Evolutionary conservation across 257 asterid species (phyloP).

Genomic region (Lantana camara): DNA sequence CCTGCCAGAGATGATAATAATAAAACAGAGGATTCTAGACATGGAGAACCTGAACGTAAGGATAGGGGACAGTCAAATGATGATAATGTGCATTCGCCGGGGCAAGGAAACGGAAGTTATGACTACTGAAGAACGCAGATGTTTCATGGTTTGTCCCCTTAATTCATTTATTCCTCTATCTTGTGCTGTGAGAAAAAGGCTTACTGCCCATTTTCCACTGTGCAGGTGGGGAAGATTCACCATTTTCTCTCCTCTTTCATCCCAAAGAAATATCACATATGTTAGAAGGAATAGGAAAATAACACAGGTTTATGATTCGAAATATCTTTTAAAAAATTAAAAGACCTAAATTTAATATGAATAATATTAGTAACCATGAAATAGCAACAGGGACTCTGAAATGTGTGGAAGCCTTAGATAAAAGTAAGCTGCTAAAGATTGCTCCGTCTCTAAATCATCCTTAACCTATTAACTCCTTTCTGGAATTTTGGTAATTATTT

Average conservation of each 20-base stretch:
- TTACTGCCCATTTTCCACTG: constrained; percentile 74
- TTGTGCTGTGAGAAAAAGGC: constrained; percentile 50
- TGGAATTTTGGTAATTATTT: not conserved
- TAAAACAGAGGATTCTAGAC: constrained; percentile 39
- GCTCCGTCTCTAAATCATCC: not conserved
- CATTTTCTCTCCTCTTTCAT: constrained; percentile 41
- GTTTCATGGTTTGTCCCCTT: constrained; percentile 33
- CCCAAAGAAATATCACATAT: constrained; percentile 32
- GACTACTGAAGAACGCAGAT: constrained; percentile 34
- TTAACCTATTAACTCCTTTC: not conserved
- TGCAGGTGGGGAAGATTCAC: constrained; percentile 67
- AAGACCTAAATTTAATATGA: constrained; percentile 1
- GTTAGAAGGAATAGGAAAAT: constrained; percentile 28
- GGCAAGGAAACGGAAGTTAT: constrained; percentile 44
- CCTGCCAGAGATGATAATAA: constrained; percentile 37
- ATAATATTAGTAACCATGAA: constrained; percentile 3
- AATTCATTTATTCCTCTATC: constrained; percentile 6
- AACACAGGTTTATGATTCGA: constrained; percentile 22
- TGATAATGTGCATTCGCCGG: constrained; percentile 36
- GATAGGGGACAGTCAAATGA: constrained; percentile 37
- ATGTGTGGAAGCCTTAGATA: constrained; percentile 10
- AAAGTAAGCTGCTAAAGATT: constrained; percentile 18
- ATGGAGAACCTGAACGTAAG: constrained; percentile 29
- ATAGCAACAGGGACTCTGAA: constrained; percentile 23
- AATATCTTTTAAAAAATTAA: not conserved